phyloP scores from a whole-genome alignment of 768 basidiomycete species.

The Flagelloscypha sp. region DNA sequence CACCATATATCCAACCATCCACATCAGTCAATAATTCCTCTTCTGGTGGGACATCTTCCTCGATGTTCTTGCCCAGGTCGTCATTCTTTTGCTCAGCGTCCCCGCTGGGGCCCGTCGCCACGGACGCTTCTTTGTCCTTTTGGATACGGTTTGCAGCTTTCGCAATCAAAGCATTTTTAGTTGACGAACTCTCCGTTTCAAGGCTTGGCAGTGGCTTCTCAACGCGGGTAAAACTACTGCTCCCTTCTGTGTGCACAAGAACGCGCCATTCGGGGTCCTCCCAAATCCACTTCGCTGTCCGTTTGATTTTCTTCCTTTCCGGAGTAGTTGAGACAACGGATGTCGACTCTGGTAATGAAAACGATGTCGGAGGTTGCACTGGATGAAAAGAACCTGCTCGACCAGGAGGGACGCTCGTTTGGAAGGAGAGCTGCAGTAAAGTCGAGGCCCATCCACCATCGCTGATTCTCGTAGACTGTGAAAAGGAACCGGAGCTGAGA shows the following conservation, averaged over 20 bases:
- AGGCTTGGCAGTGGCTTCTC: conserved; percentile 51
- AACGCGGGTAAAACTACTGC: conserved; percentile 41
- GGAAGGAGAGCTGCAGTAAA: conserved; percentile 93
- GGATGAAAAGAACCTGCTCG: conserved; percentile 46
- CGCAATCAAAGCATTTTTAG: conserved; percentile 32
- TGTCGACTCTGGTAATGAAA: conserved; percentile 57
- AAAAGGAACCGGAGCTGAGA: conserved; percentile 66
- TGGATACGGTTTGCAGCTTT: conserved; percentile 44
- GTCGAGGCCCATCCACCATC: conserved; percentile 97
- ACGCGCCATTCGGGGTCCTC: conserved; percentile 89
- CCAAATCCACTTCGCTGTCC: conserved; percentile 82
- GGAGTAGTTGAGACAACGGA: conserved; percentile 46
- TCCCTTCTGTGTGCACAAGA: conserved; percentile 48
- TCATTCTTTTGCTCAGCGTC: conserved; percentile 15
- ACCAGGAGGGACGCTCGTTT: conserved; percentile 87
- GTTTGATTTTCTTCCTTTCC: conserved; percentile 45
- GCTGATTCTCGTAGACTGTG: conserved; percentile 88
- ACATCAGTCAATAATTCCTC: conserved; percentile 62
- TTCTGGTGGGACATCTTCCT: conserved; percentile 25
- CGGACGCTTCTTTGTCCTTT: conserved; percentile 29
- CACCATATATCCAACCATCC: conserved; percentile 91
- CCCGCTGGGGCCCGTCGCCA: conserved; percentile 8
- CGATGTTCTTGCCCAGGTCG: conserved; percentile 16
- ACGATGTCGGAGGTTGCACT: conserved; percentile 61
- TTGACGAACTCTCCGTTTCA: conserved; percentile 35